Evolutionary conservation across 2,329 filamentous ascomycete genomes (phyloP), one percentile per base, ranked within the genome.

Genomic region (Fusarium floridanum): DNA sequence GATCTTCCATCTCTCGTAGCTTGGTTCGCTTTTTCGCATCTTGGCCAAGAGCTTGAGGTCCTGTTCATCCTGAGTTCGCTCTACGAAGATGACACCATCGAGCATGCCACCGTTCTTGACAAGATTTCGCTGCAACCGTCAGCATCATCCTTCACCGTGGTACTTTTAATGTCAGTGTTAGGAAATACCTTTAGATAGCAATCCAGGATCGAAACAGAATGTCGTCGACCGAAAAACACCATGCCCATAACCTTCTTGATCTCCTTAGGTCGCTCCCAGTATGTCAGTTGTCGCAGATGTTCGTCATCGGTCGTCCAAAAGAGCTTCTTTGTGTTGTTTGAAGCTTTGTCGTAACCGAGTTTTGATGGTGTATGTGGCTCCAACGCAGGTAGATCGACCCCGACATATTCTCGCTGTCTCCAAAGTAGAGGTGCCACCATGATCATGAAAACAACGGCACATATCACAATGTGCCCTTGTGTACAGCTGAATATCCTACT

Each of bases 161-260:
- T 32, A 32, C 3, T 7, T 4, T 10, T 14, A 12, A 16, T 24
- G 32, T 6, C 48, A 2, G 14, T 17, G 36, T 17, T 6, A n/a
- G 4, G 27, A 1, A 16, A 27, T 75, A 84, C 81, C 81, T 84
- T 82, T 39, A 85, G 75, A 68, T 87, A 88, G 68, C 86, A 88
- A 69, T 86, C 85, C 45, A 88, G 74, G 32, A 87, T 83, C 36
- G 85, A 83, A 27, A 87, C 84, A 11, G 83, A 83, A 65, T 81
- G 79, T 60, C 82, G 83, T 17, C 86, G 82, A 22, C 85, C 86
- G 68, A 82, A 87, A 66, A 87, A 87, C 1, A 87, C 84, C 66
- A 87, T 80, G 17, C 81, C 86, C 67, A 86, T 81, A n/a, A 87
- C 78, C 71, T 82, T 84, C 4, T 65, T 66, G 10, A 79, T 64